Percentiles rank a stretch among this genome's conserved stretches.
Evolutionary conservation across 306 rosid species (phyloP).

Genomic region (Myrica gale): DNA sequence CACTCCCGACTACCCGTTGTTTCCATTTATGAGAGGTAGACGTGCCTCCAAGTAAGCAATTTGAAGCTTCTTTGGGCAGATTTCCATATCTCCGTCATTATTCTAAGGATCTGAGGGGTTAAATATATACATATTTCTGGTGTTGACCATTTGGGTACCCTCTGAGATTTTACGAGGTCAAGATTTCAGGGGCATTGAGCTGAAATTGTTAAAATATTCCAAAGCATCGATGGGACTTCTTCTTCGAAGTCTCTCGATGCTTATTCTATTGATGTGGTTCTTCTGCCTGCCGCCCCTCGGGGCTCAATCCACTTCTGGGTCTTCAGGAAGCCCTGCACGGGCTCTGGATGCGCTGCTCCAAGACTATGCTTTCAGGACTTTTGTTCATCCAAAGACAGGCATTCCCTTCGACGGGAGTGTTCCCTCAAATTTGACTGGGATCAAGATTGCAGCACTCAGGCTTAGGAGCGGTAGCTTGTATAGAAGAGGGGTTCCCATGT

Average conservation of each 20-base stretch:
- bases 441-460: slow-evolving; percentile 55
- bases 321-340: slow-evolving; percentile 31
- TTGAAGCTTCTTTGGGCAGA: slow-evolving; percentile 27
- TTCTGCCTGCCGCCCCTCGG: slow-evolving; percentile 39
- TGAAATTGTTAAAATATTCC: slow-evolving; percentile 25
- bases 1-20: slow-evolving; percentile 25
- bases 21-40: slow-evolving; percentile 36
- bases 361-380: slow-evolving; percentile 51
- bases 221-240: slow-evolving; percentile 66
- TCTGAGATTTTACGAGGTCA: slow-evolving; percentile 14
- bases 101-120: slow-evolving; percentile 23
- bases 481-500: slow-evolving; percentile 53
- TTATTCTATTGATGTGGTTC: slow-evolving; percentile 43
- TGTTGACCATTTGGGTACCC: slow-evolving; percentile 29
- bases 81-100: slow-evolving; percentile 35
- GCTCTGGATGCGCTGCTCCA: slow-evolving; percentile 53
- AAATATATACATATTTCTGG: neutral
- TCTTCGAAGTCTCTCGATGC: slow-evolving; percentile 48
- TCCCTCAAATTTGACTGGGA: slow-evolving; percentile 55
- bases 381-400: slow-evolving; percentile 61
- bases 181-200: slow-evolving; percentile 35
- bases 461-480: slow-evolving; percentile 83
- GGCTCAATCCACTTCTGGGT: slow-evolving; percentile 37
- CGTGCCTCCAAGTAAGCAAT: slow-evolving; percentile 37
- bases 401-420: slow-evolving; percentile 39